A percentile compares a stretch with the other conserved stretches of the same genome.
Evolutionary conservation across 2,329 filamentous ascomycete species (phyloP).

Genomic region (Fusarium sublunatum): DNA sequence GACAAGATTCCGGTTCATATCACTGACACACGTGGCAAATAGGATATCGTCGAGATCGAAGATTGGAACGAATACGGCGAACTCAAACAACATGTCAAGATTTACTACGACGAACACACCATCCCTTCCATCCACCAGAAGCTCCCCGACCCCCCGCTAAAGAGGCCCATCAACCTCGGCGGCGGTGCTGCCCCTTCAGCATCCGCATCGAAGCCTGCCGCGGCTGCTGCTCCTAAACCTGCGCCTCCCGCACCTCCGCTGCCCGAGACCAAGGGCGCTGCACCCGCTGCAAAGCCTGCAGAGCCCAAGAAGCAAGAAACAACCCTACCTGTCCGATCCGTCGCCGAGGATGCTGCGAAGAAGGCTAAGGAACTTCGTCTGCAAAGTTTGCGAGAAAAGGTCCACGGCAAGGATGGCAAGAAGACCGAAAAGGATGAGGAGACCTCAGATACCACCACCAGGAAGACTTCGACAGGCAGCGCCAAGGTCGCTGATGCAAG

Average conservation of each 20-base stretch:
- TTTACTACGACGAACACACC: slow-evolving; percentile 72
- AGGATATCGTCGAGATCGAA: slow-evolving; percentile 95
- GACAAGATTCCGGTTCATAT: neutral
- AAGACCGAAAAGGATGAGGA: slow-evolving; percentile 9
- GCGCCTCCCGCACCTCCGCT: slow-evolving; percentile 42
- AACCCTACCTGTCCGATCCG: slow-evolving; percentile 61
- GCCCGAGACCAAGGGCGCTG: slow-evolving; percentile 39
- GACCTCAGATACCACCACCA: slow-evolving; percentile 15
- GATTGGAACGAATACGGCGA: slow-evolving; percentile 99
- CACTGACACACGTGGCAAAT: slow-evolving; percentile 6
- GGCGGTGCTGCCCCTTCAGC: slow-evolving; percentile 36
- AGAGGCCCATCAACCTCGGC: slow-evolving; percentile 43
- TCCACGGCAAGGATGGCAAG: slow-evolving; percentile 58
- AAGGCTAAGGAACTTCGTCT: slow-evolving; percentile 71
- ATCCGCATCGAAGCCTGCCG: slow-evolving; percentile 41
- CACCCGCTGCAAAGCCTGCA: slow-evolving; percentile 22
- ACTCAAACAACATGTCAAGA: slow-evolving; percentile 84
- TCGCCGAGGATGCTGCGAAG: slow-evolving; percentile 73
- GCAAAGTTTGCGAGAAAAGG: slow-evolving; percentile 65
- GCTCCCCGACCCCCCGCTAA: slow-evolving; percentile 53
- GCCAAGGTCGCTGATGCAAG: slow-evolving; percentile 48
- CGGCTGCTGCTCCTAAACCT: slow-evolving; percentile 41
- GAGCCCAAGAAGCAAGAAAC: slow-evolving; percentile 45
- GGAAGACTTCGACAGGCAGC: slow-evolving; percentile 9
- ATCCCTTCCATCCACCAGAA: slow-evolving; percentile 67